Conservation (phyloP, 139 green algal genomes). For the Spirogloea muscicola region DNA sequence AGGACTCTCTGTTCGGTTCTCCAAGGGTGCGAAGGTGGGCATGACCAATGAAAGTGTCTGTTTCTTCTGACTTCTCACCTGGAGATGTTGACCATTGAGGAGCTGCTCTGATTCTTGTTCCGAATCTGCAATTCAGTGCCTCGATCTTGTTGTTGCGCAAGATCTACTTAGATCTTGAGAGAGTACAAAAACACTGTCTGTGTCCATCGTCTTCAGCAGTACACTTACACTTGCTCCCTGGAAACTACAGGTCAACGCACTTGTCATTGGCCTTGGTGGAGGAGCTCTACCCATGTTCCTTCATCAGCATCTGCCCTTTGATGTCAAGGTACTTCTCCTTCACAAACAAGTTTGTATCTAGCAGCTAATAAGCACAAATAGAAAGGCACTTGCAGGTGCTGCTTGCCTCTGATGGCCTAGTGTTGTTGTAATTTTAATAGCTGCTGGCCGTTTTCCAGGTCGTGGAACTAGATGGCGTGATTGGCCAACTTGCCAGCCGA, state of each 20-base stretch:
- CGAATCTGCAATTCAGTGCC: neutral
- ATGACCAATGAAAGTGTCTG: neutral
- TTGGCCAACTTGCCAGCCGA: conserved; percentile 50
- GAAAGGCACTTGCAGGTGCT: too few species aligned
- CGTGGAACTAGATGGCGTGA: conserved; percentile 57
- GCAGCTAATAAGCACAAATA: neutral
- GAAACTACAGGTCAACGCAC: conserved; percentile 5
- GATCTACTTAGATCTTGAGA: too few species aligned
- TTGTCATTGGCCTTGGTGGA: conserved; percentile 56
- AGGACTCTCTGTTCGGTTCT: too few species aligned
- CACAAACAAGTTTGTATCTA: neutral
- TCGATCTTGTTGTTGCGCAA: neutral
- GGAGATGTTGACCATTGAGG: neutral
- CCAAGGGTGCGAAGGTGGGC: too few species aligned
- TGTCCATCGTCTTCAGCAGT: too few species aligned
- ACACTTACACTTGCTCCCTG: neutral
- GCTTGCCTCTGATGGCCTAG: too few species aligned
- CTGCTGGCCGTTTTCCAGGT: conserved; percentile 14
- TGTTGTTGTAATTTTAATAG: too few species aligned
- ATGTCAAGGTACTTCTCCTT: conserved; percentile 5
- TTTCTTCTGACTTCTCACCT: neutral
- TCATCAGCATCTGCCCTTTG: conserved; percentile 28
- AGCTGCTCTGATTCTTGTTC: neutral
- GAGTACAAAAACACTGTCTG: too few species aligned
- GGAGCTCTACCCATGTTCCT: conserved; percentile 59